These are phyloP conservation scores for Metschnikowia aberdeeniae DNA, from an alignment of 805 yeast species.

Conservation along the genomic window DNA sequence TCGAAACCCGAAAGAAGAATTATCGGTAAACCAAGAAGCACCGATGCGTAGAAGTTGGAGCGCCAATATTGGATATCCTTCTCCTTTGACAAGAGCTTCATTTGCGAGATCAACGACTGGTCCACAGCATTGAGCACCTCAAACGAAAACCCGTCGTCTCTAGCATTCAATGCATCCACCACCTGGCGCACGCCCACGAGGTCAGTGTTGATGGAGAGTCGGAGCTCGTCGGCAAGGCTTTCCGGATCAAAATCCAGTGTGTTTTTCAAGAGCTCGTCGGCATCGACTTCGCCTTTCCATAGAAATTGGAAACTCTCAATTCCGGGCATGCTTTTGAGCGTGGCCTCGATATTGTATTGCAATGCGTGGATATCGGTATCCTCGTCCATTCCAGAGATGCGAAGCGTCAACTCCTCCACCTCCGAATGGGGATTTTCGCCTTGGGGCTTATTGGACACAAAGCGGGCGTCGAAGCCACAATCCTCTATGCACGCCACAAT, in stretches of 20 bases:
- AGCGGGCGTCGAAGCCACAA: slow-evolving; percentile 35
- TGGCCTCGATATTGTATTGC: slow-evolving; percentile 40
- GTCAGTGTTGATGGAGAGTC: slow-evolving; percentile 47
- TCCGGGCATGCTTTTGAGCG: slow-evolving; percentile 30
- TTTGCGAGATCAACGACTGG: slow-evolving; percentile 55
- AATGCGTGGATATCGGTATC: slow-evolving; percentile 25
- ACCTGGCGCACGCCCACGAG: slow-evolving; percentile 62
- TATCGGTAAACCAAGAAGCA: slow-evolving; percentile 62
- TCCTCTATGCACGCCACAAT: slow-evolving; percentile 62
- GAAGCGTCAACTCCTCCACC: slow-evolving; percentile 27
- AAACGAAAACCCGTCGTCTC: slow-evolving; percentile 56
- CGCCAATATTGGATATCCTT: slow-evolving; percentile 76
- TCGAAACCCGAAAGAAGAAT: slow-evolving; percentile 47
- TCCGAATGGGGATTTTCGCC: slow-evolving; percentile 4
- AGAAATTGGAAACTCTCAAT: slow-evolving; percentile 24
- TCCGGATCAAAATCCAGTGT: slow-evolving; percentile 13
- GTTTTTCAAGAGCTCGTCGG: slow-evolving; percentile 15
- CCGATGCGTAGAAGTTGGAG: slow-evolving; percentile 46
- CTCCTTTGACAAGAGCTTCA: slow-evolving; percentile 60
- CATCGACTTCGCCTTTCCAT: slow-evolving; percentile 17
- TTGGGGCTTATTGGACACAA: not conserved
- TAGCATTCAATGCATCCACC: slow-evolving; percentile 39
- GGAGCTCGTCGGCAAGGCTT: slow-evolving; percentile 31
- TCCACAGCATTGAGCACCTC: slow-evolving; percentile 45
- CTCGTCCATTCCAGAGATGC: slow-evolving; percentile 30